Evolutionary conservation across 345 rosid species (phyloP).

Genomic region (Moringa oleifera): DNA sequence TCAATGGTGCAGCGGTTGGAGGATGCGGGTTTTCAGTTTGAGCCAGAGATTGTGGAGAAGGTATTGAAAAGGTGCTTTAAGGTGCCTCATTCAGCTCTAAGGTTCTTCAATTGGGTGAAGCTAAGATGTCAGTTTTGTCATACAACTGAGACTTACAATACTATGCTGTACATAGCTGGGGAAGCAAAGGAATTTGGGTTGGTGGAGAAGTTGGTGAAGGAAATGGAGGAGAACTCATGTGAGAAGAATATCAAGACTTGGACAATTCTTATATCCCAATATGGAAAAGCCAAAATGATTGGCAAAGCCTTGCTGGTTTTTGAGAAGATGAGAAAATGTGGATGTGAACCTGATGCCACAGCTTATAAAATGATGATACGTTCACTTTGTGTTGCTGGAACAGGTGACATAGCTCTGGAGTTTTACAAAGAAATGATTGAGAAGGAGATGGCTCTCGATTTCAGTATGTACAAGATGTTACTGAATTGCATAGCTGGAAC

Average conservation of each 20-base stretch:
- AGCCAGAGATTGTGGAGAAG: conserved; percentile 55
- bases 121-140: conserved; percentile 42
- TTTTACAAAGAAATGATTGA: conserved; percentile 67
- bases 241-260: conserved; percentile 57
- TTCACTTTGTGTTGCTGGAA: conserved; percentile 48
- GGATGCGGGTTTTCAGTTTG: conserved; percentile 34
- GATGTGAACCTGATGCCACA: conserved; percentile 43
- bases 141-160: conserved; percentile 46
- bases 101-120: conserved; percentile 73
- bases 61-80: conserved; percentile 75
- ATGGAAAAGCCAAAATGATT: conserved; percentile 55
- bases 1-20: conserved; percentile 66
- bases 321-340: conserved; percentile 60
- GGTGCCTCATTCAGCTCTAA: conserved; percentile 66
- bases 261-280: conserved; percentile 59
- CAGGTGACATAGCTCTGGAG: conserved; percentile 63
- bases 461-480: conserved; percentile 48
- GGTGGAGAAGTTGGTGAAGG: conserved; percentile 47
- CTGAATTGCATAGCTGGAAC: conserved; percentile 41
- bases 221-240: conserved; percentile 56
- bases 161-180: conserved; percentile 58
- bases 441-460: conserved; percentile 43
- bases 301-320: conserved; percentile 54
- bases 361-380: conserved; percentile 43
- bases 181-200: conserved; percentile 44